These are phyloP conservation scores for Calycina marina DNA, from an alignment of 2,329 filamentous ascomycete genomes.

Conservation along the genomic window DNA sequence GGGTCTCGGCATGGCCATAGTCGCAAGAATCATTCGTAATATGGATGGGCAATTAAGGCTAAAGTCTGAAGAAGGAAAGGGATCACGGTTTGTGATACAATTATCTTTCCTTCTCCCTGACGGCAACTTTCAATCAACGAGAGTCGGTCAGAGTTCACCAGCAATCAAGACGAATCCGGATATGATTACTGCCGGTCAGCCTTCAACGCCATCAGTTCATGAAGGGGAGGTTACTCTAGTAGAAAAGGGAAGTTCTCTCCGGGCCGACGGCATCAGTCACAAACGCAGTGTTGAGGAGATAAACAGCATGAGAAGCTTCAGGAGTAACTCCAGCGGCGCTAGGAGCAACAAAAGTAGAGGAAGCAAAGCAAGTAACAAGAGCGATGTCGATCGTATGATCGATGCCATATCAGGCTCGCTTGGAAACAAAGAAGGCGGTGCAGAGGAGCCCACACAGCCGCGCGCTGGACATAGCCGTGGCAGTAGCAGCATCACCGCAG, in stretches of 20 bases:
- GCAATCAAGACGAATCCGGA: neutral
- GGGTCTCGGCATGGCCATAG: constrained; percentile 73
- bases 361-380: constrained; percentile 31
- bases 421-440: constrained; percentile 26
- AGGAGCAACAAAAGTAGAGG: constrained; percentile 16
- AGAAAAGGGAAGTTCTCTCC: constrained; percentile 27
- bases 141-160: constrained; percentile 1
- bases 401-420: constrained; percentile 54
- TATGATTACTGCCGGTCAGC: constrained; percentile 2
- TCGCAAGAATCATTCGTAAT: constrained; percentile 74
- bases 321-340: constrained; percentile 15
- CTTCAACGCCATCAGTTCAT: constrained; percentile 12
- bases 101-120: constrained; percentile 56
- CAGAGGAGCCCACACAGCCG: constrained; percentile 5
- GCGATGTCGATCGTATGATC: constrained; percentile 56
- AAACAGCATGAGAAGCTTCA: constrained; percentile 16
- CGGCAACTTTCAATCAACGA: constrained; percentile 15
- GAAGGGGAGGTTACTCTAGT: constrained; percentile 48
- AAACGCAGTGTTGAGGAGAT: constrained; percentile 14
- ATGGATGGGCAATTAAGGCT: constrained; percentile 80
- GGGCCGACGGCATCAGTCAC: constrained; percentile 5
- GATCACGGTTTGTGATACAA: constrained; percentile 69
- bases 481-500: neutral
- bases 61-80: constrained; percentile 70
- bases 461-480: neutral